These are phyloP conservation scores for Eucalyptus leucophloia DNA, from an alignment of 345 rosid species.

Conservation along the genomic window DNA sequence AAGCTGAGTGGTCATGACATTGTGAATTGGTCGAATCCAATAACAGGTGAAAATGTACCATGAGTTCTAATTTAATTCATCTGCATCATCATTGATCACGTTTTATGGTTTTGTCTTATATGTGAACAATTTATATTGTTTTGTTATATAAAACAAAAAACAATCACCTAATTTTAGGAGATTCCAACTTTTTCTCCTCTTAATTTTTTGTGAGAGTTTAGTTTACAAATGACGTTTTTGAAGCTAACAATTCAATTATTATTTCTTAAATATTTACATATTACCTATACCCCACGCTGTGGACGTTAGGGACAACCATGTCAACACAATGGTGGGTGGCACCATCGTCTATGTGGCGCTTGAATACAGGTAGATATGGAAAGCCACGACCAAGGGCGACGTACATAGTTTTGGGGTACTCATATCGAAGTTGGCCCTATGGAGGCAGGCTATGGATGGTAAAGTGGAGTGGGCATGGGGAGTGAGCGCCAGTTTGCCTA, in stretches of 20 bases:
- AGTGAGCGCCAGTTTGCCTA: no score
- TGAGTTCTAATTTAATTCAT: neutral
- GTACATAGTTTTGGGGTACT: constrained; percentile 77
- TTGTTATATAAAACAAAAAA: neutral
- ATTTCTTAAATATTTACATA: neutral
- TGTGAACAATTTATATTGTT: neutral
- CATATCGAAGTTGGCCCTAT: constrained; percentile 62
- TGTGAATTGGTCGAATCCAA: rapidly evolving
- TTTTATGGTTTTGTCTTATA: rapidly evolving
- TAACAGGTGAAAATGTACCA: rapidly evolving
- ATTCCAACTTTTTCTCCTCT: neutral
- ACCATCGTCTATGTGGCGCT: constrained; percentile 80
- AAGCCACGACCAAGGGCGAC: constrained; percentile 78
- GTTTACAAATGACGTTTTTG: neutral
- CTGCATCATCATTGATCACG: rapidly evolving
- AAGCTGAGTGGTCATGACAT: rapidly evolving
- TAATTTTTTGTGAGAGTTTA: neutral
- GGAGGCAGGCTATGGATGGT: neutral
- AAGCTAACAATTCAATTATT: neutral
- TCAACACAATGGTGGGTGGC: constrained; percentile 74
- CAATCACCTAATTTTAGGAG: rapidly evolving
- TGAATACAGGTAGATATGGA: constrained; percentile 79
- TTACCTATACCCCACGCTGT: constrained; percentile 25
- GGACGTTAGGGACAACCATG: constrained; percentile 57
- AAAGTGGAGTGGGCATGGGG: no score